Conservation (phyloP, 352 stramenopile genomes). For the Phytophthora palmivora region DNA sequence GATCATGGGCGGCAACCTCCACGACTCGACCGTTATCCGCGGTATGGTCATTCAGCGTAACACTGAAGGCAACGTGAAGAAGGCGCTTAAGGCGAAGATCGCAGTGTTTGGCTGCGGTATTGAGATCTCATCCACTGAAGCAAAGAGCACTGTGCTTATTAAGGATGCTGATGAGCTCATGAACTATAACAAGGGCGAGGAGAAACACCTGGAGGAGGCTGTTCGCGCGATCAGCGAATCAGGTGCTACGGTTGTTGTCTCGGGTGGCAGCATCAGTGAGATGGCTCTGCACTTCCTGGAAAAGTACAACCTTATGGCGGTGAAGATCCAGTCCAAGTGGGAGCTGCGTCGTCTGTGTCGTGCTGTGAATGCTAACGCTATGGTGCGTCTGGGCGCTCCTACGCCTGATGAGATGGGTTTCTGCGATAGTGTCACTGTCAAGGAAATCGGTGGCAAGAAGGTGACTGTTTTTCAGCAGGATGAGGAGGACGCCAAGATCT, state of each 20-base stretch:
- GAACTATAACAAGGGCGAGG: slow-evolving; percentile 99
- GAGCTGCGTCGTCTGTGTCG: slow-evolving; percentile 98
- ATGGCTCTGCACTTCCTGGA: slow-evolving; percentile 99
- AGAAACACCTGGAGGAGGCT: slow-evolving; percentile 98
- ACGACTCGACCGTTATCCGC: slow-evolving; percentile 96
- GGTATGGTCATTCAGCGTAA: slow-evolving; percentile 97
- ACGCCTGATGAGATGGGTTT: slow-evolving; percentile 99
- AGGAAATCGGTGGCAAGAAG: slow-evolving; percentile 96
- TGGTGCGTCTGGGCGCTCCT: slow-evolving; percentile 96
- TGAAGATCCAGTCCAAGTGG: slow-evolving; percentile 99
- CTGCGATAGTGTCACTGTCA: slow-evolving; percentile 92
- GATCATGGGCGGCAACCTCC: slow-evolving; percentile 96
- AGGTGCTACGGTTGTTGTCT: slow-evolving; percentile 96
- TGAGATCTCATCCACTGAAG: slow-evolving; percentile 96
- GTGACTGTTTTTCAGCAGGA: slow-evolving; percentile 97
- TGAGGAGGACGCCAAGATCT: slow-evolving; percentile 94
- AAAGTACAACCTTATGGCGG: slow-evolving; percentile 96
- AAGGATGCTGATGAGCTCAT: slow-evolving; percentile 99
- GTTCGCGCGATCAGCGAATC: slow-evolving; percentile 97
- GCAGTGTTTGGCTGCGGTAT: slow-evolving; percentile 98
- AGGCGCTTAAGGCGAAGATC: slow-evolving; percentile 94
- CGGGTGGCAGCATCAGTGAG: slow-evolving; percentile 96
- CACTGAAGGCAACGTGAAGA: slow-evolving; percentile 94
- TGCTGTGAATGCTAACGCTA: slow-evolving; percentile 96
- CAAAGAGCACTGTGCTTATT: slow-evolving; percentile 99